Evolutionary conservation across 2,329 filamentous ascomycete species (phyloP).

Genomic region (Cladobotryum protrusum): DNA sequence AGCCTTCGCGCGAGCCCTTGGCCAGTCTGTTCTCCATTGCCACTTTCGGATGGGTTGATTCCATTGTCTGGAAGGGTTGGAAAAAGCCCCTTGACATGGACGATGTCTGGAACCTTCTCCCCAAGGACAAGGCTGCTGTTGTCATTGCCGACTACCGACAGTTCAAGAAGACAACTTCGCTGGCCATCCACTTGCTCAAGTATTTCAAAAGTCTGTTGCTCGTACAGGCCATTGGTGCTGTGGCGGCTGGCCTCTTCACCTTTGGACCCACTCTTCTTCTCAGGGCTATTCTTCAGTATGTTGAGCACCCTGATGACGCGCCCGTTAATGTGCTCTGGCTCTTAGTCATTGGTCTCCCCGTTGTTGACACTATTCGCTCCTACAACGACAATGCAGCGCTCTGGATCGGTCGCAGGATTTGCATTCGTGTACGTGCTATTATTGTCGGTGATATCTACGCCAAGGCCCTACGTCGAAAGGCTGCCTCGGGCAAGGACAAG

Average conservation of each 20-base stretch:
- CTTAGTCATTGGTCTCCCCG: conserved; percentile 83
- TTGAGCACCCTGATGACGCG: conserved; percentile 71
- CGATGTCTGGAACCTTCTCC: conserved; percentile 86
- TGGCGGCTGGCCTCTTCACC: conserved; percentile 72
- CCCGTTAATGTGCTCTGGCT: conserved; percentile 91
- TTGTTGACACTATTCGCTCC: conserved; percentile 75
- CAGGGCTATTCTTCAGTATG: conserved; percentile 85
- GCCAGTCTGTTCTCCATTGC: conserved; percentile 83
- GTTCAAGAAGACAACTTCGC: conserved; percentile 70
- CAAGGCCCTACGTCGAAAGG: conserved; percentile 88
- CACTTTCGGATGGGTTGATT: conserved; percentile 87
- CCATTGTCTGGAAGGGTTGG: conserved; percentile 84
- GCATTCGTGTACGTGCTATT: conserved; percentile 86
- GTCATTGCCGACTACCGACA: conserved; percentile 80
- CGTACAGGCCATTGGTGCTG: conserved; percentile 73
- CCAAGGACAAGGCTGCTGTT: conserved; percentile 78
- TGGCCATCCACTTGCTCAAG: conserved; percentile 74
- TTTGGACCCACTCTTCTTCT: conserved; percentile 89
- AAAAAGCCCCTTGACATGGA: conserved; percentile 73
- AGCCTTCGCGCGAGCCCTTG: conserved; percentile 79
- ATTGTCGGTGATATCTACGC: conserved; percentile 97
- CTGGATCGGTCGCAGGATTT: conserved; percentile 91
- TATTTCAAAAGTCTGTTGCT: conserved; percentile 77
- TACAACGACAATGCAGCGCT: conserved; percentile 79
- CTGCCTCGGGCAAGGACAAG: conserved; percentile 69